These are phyloP conservation scores for Trebouxia sp. DNA, from an alignment of 139 green algal genomes.

Conservation along the genomic window DNA sequence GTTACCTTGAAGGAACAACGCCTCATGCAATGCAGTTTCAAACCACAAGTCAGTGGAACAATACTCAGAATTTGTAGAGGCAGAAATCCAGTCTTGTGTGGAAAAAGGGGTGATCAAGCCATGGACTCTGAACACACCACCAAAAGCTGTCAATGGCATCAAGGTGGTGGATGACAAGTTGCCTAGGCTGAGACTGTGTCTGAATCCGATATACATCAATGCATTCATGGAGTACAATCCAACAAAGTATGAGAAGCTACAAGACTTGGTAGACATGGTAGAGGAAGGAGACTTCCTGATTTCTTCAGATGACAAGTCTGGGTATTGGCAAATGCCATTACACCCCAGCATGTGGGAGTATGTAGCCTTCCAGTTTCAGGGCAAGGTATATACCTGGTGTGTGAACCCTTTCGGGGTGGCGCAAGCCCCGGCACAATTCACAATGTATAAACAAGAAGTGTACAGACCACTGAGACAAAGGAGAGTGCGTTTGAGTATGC, in stretches of 20 bases:
- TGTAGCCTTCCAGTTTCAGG: background rate
- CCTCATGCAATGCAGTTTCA: background rate
- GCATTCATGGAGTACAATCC: background rate
- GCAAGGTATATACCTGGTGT: background rate
- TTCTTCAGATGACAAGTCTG: constrained; percentile 5
- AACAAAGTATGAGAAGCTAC: background rate
- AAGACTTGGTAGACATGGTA: background rate
- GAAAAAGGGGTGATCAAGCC: background rate
- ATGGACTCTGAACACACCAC: background rate
- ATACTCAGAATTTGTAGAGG: background rate
- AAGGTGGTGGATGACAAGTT: background rate
- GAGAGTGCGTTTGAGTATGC: background rate
- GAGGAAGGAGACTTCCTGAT: background rate
- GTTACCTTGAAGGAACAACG: background rate
- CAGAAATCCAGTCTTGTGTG: background rate
- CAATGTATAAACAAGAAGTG: background rate
- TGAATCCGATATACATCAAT: background rate
- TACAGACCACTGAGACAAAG: background rate
- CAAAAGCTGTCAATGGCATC: background rate
- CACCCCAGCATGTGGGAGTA: background rate
- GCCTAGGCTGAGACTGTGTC: background rate
- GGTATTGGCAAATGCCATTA: background rate
- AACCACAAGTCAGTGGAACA: background rate
- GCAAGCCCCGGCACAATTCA: background rate
- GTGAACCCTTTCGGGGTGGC: background rate